Conservation (phyloP, 2,329 filamentous ascomycete species). For the Thelonectria blattea region DNA sequence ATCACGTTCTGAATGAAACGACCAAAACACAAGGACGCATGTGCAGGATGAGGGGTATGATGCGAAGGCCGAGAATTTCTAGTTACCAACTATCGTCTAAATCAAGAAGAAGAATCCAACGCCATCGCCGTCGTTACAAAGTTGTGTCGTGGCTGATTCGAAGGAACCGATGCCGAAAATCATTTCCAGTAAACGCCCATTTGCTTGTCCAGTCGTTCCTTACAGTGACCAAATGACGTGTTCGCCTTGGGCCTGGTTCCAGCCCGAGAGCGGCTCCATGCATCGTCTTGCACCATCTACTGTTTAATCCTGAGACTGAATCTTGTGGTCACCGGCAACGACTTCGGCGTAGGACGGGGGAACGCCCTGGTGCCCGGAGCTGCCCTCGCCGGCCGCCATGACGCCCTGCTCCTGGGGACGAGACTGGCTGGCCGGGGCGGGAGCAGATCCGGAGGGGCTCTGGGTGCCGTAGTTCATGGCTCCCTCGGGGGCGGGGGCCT, state of each 20-base stretch:
- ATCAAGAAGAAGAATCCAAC: conserved; percentile 21
- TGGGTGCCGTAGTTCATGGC: conserved; percentile 56
- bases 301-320: conserved; percentile 62
- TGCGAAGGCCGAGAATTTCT: background rate
- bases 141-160: conserved; percentile 5
- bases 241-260: background rate
- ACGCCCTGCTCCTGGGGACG: conserved; percentile 41
- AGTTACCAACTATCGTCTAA: conserved; percentile 15
- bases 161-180: conserved; percentile 6
- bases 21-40: background rate
- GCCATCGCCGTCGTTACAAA: conserved; percentile 15
- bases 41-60: background rate
- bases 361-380: conserved; percentile 50
- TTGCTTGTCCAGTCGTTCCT: conserved; percentile 13
- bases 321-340: conserved; percentile 87
- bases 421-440: conserved; percentile 30
- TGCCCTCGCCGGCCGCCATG: conserved; percentile 49
- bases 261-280: background rate
- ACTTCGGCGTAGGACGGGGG: conserved; percentile 92
- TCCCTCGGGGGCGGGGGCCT: conserved; percentile 40
- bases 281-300: background rate
- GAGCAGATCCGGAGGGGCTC: conserved; percentile 27
- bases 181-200: conserved; percentile 26
- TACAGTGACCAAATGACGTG: background rate
- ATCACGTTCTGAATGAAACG: background rate